Percentiles rank a stretch among this genome's conserved stretches.
phyloP scores from a whole-genome alignment of 2,329 filamentous ascomycete genomes.

The Cytospora piceae region DNA sequence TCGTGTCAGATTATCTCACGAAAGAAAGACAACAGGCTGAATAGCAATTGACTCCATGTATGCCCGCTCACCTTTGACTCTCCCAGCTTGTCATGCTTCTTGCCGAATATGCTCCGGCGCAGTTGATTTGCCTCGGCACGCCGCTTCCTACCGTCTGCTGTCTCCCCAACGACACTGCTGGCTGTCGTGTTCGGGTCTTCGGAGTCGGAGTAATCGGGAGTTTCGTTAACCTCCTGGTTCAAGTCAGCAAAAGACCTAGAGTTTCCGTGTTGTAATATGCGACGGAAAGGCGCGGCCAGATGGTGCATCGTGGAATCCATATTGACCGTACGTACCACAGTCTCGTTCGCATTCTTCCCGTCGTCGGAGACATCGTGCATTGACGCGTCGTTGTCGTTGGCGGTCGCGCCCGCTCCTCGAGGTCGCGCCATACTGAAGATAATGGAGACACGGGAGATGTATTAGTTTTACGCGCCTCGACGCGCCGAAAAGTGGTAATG shows the following conservation, averaged over 20 bases:
- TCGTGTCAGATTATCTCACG: conserved; percentile 11
- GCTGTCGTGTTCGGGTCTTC: conserved; percentile 72
- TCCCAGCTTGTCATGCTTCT: conserved; percentile 89
- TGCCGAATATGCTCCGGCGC: conserved; percentile 89
- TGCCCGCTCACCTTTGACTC: conserved; percentile 79
- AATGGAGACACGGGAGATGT: conserved; percentile 28
- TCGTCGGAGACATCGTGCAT: conserved; percentile 63
- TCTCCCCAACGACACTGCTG: conserved; percentile 84
- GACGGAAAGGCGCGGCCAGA: conserved; percentile 1
- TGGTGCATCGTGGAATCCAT: background rate
- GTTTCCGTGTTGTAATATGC: background rate
- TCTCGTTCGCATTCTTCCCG: conserved; percentile 45
- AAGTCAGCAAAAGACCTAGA: conserved; percentile 2
- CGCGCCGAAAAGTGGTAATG: conserved; percentile 43
- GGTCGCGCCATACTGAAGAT: conserved; percentile 56
- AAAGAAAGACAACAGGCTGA: background rate
- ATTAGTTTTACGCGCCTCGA: conserved; percentile 37
- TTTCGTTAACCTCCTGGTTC: conserved; percentile 63
- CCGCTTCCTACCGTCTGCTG: conserved; percentile 78
- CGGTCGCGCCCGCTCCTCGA: conserved; percentile 56
- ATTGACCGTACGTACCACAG: conserved; percentile 50
- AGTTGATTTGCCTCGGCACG: conserved; percentile 87
- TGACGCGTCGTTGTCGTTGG: conserved; percentile 63
- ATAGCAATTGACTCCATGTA: background rate
- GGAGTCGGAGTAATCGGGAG: conserved; percentile 68